Conservation (phyloP, 495 filamentous ascomycete genomes). For the Trypethelium eluteriae region DNA sequence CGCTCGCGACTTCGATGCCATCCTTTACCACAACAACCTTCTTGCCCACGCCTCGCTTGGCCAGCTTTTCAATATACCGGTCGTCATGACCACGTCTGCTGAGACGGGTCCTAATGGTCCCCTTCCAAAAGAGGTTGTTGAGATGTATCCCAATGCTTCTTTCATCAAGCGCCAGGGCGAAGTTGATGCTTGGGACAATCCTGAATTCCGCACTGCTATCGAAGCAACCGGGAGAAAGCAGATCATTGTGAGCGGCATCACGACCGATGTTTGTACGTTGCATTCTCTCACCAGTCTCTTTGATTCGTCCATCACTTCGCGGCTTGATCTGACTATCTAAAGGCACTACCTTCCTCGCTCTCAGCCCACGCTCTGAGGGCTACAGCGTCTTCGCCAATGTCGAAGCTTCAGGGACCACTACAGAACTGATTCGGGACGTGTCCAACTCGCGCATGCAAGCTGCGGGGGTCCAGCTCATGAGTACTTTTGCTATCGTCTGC, state of each 20-base stretch:
- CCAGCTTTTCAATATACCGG: conserved; percentile 60
- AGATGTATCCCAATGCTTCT: conserved; percentile 60
- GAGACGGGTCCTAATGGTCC: conserved; percentile 57
- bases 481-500: conserved; percentile 57
- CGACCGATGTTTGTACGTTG: conserved; percentile 63
- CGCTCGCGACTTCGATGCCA: conserved; percentile 56
- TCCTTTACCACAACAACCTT: conserved; percentile 58
- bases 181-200: conserved; percentile 75
- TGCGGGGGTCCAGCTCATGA: conserved; percentile 58
- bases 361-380: conserved; percentile 61
- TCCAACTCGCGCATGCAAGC: conserved; percentile 58
- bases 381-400: conserved; percentile 73
- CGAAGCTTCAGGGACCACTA: conserved; percentile 61
- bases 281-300: neutral
- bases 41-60: conserved; percentile 61
- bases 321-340: neutral
- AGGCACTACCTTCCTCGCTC: conserved; percentile 63
- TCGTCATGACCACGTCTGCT: conserved; percentile 61
- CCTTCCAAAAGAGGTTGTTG: conserved; percentile 60
- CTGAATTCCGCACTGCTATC: conserved; percentile 60
- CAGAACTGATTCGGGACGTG: conserved; percentile 47
- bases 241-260: conserved; percentile 65
- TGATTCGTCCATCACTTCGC: neutral
- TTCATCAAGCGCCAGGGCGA: conserved; percentile 64
- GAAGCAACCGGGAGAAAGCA: conserved; percentile 58